These are phyloP conservation scores for sunflower (Helianthus annuus) DNA, from an alignment of 129 eudicot genomes.

Conservation along the genomic window HanXRQr2.0-SUNRISE NC_035439.2:139924401-139924900, in stretches of 20 bases:
- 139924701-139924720: conserved; percentile 2
- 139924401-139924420: too few species aligned
- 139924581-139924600: too few species aligned
- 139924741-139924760: background rate
- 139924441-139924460: too few species aligned
- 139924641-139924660: conserved; percentile 11
- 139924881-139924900: conserved; percentile 13
- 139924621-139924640: too few species aligned
- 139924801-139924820: background rate
- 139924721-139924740: background rate
- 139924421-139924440: too few species aligned
- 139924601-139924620: too few species aligned
- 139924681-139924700: conserved; percentile 30
- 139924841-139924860: background rate
- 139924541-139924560: too few species aligned
- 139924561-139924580: too few species aligned
- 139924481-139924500: too few species aligned
- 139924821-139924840: background rate
- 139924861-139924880: conserved; percentile 5
- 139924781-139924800: background rate
- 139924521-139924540: too few species aligned
- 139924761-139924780: background rate
- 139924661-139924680: background rate
- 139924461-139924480: too few species aligned
- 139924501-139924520: too few species aligned